Percentiles rank a stretch among this genome's conserved stretches.
phyloP scores from a whole-genome alignment of 164 flowering plant species.

The Liriodendron chinense region DNA sequence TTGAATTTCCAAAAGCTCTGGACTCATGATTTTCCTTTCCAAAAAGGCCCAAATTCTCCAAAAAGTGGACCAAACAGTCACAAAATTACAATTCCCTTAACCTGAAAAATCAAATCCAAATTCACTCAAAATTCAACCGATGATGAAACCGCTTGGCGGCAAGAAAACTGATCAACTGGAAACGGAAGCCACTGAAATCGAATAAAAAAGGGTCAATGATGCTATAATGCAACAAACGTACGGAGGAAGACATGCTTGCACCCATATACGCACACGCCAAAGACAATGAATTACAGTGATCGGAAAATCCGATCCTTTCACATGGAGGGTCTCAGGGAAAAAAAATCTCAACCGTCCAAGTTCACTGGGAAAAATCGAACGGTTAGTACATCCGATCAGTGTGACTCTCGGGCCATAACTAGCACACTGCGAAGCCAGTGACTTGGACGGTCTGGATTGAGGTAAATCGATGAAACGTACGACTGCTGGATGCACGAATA shows the following conservation, averaged over 20 bases:
- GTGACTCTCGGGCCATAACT: neutral
- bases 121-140: neutral
- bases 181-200: neutral
- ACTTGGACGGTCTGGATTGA: neutral
- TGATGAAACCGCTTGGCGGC: neutral
- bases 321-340: too few relatives aligned
- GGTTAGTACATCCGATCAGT: neutral
- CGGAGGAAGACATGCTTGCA: neutral
- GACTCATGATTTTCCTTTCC: slow-evolving; percentile 27
- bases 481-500: too few relatives aligned
- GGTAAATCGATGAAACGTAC: neutral
- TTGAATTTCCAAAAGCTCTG: slow-evolving; percentile 49
- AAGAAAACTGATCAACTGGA: neutral
- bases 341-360: neutral
- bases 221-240: neutral
- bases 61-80: neutral
- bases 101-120: slow-evolving; percentile 11
- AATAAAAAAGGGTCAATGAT: too few relatives aligned
- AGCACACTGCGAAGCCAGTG: neutral
- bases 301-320: too few relatives aligned
- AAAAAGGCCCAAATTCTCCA: neutral
- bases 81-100: neutral
- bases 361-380: neutral
- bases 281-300: too few relatives aligned
- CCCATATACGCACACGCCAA: neutral